A percentile compares a stretch with the other conserved stretches of the same genome.
Conservation (phyloP, 169 alveolate species). For the Babesia microti region DNA sequence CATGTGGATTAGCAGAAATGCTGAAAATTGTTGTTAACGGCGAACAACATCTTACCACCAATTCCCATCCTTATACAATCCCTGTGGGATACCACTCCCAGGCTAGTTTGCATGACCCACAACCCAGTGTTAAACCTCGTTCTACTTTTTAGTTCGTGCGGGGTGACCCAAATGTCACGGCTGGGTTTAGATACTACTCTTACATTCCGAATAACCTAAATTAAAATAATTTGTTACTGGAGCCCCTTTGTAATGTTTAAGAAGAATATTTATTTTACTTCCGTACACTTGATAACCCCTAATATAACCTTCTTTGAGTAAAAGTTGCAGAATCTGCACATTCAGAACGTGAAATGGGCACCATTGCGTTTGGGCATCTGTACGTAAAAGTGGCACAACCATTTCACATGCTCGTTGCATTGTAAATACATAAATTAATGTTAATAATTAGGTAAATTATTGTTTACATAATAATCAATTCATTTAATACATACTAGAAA, state of each 20-base stretch:
- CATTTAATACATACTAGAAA: background rate
- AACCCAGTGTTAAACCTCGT: constrained; percentile 77
- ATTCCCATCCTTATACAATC: constrained; percentile 79
- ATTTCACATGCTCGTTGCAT: constrained; percentile 81
- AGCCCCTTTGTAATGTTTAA: constrained; percentile 73
- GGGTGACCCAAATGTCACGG: constrained; percentile 80
- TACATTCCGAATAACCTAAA: constrained; percentile 65
- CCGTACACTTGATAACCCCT: constrained; percentile 78
- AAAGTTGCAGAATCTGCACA: constrained; percentile 66
- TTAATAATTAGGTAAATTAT: constrained; percentile 1
- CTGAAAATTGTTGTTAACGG: constrained; percentile 75
- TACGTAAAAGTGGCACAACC: constrained; percentile 71
- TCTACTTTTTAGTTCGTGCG: constrained; percentile 73
- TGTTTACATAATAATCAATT: background rate
- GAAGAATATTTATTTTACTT: constrained; percentile 66
- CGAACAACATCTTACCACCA: constrained; percentile 77
- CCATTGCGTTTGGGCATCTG: constrained; percentile 65
- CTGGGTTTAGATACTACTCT: constrained; percentile 80
- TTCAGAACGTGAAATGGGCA: constrained; percentile 66
- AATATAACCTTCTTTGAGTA: constrained; percentile 72
- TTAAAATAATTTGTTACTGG: constrained; percentile 30
- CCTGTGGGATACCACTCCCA: constrained; percentile 70
- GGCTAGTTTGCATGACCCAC: constrained; percentile 75
- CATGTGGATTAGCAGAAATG: constrained; percentile 58
- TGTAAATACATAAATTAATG: constrained; percentile 2